Conservation (phyloP, 1,284 basidiomycete genomes). For the Xanthoconium separans region DNA sequence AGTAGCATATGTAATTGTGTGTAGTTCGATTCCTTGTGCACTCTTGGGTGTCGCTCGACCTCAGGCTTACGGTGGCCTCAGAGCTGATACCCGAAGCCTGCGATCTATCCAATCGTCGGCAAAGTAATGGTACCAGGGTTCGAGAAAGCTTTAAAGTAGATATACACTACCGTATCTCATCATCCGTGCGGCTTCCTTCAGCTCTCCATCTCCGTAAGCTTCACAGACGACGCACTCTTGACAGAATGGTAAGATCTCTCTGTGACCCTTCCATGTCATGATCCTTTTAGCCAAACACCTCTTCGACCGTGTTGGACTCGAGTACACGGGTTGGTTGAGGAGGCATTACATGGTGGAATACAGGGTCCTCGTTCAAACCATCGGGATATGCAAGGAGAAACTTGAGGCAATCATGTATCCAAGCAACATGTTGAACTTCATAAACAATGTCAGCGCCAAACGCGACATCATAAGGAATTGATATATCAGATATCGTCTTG, state of each 20-base stretch:
- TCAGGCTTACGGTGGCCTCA: no score
- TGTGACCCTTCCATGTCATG: slow-evolving; percentile 6
- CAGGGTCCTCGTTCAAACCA: slow-evolving; percentile 10
- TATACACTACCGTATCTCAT: slow-evolving; percentile 56
- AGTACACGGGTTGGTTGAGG: slow-evolving; percentile 61
- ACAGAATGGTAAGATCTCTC: slow-evolving; percentile 41
- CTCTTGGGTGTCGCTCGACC: no score
- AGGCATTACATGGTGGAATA: slow-evolving; percentile 76
- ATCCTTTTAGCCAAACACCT: slow-evolving; percentile 44
- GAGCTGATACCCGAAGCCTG: no score
- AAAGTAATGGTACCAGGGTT: no score
- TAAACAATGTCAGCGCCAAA: slow-evolving; percentile 79
- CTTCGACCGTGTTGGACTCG: slow-evolving; percentile 61
- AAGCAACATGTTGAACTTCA: slow-evolving; percentile 63
- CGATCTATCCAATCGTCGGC: no score
- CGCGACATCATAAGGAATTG: slow-evolving; percentile 59
- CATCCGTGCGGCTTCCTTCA: slow-evolving; percentile 30
- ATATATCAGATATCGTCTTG: slow-evolving; percentile 17
- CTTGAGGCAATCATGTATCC: slow-evolving; percentile 61
- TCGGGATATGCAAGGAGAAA: slow-evolving; percentile 51
- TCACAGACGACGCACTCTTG: slow-evolving; percentile 57
- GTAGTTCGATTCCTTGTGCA: no score
- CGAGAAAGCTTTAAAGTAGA: slow-evolving; percentile 42
- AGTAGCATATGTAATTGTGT: no score
- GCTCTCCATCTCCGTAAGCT: slow-evolving; percentile 33